Evolutionary conservation across 148 eudicot genomes (phyloP).

Genomic region (Vaccinium macrocarpon): DNA sequence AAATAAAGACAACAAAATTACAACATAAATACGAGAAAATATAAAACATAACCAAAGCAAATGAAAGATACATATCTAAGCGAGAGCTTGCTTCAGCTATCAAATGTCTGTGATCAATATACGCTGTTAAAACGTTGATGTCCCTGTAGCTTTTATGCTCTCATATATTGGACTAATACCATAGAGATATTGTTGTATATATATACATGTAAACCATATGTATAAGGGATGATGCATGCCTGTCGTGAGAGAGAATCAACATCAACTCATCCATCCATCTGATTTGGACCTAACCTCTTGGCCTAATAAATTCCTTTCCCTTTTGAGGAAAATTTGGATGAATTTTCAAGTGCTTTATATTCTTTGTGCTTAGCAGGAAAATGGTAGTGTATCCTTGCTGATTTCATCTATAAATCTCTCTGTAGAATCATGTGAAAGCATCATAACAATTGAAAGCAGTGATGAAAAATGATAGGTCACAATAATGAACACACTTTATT

Average conservation of each 20-base stretch:
- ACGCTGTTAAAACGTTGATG: too few species aligned
- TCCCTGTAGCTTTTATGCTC: too few species aligned
- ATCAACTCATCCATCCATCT: conserved; percentile 16
- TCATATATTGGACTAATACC: too few species aligned
- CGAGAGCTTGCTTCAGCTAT: too few species aligned
- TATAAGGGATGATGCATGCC: conserved; percentile 3
- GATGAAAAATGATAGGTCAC: not conserved
- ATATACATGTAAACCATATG: not conserved
- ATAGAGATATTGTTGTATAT: not conserved
- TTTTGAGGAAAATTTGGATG: not conserved
- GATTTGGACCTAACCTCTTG: conserved; percentile 22
- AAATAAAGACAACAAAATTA: too few species aligned
- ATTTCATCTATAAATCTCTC: not conserved
- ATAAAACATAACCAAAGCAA: too few species aligned
- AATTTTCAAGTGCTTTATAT: not conserved
- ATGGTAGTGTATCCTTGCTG: conserved; percentile 1
- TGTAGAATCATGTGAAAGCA: not conserved
- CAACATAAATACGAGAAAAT: too few species aligned
- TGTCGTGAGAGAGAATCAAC: conserved; percentile 9
- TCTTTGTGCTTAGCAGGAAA: not conserved
- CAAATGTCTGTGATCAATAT: too few species aligned
- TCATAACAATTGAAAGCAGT: not conserved
- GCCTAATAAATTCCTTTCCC: conserved; percentile 1
- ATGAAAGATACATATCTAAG: too few species aligned
- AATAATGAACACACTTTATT: not conserved